Conservation (phyloP, 352 stramenopile species). For the Phytophthora boehmeriae region DNA sequence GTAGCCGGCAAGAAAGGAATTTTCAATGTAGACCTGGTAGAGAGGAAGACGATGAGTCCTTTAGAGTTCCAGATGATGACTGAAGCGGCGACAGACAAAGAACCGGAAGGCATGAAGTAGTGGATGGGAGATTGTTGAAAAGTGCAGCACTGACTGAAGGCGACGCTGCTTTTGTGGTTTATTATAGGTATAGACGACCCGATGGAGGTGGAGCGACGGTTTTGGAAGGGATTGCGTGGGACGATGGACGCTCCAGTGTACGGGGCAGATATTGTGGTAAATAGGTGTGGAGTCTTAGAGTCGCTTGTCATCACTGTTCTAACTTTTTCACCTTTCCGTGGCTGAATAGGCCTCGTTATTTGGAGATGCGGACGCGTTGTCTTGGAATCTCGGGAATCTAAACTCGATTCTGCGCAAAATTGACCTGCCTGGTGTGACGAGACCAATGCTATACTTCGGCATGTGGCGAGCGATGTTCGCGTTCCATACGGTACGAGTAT, state of each 20-base stretch:
- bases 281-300: conserved; percentile 1
- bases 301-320: not conserved
- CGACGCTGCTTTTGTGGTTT: conserved; percentile 12
- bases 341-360: conserved; percentile 79
- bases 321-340: not conserved
- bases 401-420: conserved; percentile 88
- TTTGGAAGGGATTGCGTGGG: conserved; percentile 88
- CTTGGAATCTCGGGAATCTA: conserved; percentile 90
- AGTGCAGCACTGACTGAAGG: not conserved
- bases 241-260: conserved; percentile 91
- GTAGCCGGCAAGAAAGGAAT: conserved; percentile 90
- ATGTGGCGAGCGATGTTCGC: conserved; percentile 95
- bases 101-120: conserved; percentile 29
- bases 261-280: conserved; percentile 89
- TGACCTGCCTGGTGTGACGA: conserved; percentile 86
- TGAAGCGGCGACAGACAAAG: conserved; percentile 31
- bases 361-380: conserved; percentile 57
- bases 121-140: not conserved
- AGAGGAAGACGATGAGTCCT: conserved; percentile 75
- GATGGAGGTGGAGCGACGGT: conserved; percentile 77
- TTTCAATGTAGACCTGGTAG: conserved; percentile 91
- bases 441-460: conserved; percentile 94
- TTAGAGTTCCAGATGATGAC: conserved; percentile 67
- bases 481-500: conserved; percentile 79
- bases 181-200: conserved; percentile 40